Percentiles rank a stretch among this genome's conserved stretches.
Conservation (phyloP, 192 early-diverging fungal genomes). For the Neocallimastix lanati region DNA sequence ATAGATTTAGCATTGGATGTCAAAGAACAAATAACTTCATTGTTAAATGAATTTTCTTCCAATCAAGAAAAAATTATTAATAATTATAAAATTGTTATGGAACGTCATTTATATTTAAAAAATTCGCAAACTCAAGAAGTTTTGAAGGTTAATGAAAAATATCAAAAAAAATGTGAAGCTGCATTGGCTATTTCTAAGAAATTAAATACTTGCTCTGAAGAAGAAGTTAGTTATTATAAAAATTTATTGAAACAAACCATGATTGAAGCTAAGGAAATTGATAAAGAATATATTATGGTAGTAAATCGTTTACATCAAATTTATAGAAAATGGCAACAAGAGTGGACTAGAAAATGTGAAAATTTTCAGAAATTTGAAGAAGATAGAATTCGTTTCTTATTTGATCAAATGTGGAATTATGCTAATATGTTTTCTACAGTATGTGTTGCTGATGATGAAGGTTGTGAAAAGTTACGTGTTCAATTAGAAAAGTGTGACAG, state of each 20-base stretch:
- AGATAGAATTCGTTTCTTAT: slow-evolving; percentile 48
- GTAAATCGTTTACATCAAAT: slow-evolving; percentile 22
- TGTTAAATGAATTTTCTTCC: background rate
- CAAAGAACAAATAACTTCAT: slow-evolving; percentile 5
- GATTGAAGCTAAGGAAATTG: slow-evolving; percentile 16
- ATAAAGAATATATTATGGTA: slow-evolving; percentile 19
- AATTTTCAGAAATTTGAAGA: slow-evolving; percentile 43
- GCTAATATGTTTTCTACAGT: slow-evolving; percentile 51
- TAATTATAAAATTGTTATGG: slow-evolving; percentile 18
- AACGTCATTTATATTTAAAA: slow-evolving; percentile 23
- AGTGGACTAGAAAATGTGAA: slow-evolving; percentile 11
- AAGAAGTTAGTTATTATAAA: slow-evolving; percentile 23
- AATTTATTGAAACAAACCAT: slow-evolving; percentile 15
- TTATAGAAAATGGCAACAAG: slow-evolving; percentile 20
- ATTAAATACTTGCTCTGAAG: slow-evolving; percentile 4
- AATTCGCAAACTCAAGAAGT: slow-evolving; percentile 12
- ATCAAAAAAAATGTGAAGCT: slow-evolving; percentile 23
- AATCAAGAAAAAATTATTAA: background rate
- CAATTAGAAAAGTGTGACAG: slow-evolving; percentile 44
- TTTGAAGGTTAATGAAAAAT: slow-evolving; percentile 19
- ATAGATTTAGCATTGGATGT: slow-evolving; percentile 26
- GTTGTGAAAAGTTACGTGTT: slow-evolving; percentile 50
- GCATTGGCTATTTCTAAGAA: slow-evolving; percentile 2
- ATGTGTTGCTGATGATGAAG: slow-evolving; percentile 56
- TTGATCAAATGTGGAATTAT: slow-evolving; percentile 45